A percentile compares a stretch with the other conserved stretches of the same genome.
These are phyloP conservation scores for Prunus davidiana DNA, from an alignment of 306 rosid species.

Conservation along the genomic window DNA sequence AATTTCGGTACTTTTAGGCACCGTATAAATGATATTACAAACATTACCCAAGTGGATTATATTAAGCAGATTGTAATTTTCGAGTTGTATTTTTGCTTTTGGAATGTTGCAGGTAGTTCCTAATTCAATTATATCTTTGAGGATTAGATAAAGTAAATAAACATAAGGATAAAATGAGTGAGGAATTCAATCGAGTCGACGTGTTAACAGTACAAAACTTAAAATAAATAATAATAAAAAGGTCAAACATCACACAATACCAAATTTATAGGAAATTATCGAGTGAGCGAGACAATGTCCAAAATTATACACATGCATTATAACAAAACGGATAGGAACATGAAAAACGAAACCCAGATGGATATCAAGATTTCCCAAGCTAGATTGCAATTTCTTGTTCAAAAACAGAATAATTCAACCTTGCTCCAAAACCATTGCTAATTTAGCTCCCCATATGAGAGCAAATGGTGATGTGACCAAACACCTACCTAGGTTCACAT, in stretches of 20 bases:
- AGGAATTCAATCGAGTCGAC: not conserved
- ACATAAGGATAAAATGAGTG: not conserved
- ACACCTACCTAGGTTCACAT: not conserved
- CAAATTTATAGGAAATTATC: not conserved
- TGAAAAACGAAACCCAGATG: not conserved
- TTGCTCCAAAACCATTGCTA: not conserved
- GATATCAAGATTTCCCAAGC: not conserved
- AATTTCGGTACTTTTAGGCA: no score
- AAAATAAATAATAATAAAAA: not conserved
- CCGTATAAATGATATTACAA: not conserved
- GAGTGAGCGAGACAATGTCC: not conserved
- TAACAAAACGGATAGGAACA: not conserved
- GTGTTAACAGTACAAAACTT: no score
- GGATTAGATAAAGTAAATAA: not conserved
- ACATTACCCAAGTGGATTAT: not conserved
- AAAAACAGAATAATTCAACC: not conserved
- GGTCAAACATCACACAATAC: not conserved
- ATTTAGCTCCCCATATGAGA: not conserved
- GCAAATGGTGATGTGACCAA: not conserved
- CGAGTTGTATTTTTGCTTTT: not conserved
- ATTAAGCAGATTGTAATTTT: not conserved
- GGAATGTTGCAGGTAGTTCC: not conserved
- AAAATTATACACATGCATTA: not conserved
- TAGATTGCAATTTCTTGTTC: not conserved
- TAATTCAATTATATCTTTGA: not conserved